These are phyloP conservation scores for Leccinum ochraceum DNA, from an alignment of 768 basidiomycete species.

Conservation along the genomic window DNA sequence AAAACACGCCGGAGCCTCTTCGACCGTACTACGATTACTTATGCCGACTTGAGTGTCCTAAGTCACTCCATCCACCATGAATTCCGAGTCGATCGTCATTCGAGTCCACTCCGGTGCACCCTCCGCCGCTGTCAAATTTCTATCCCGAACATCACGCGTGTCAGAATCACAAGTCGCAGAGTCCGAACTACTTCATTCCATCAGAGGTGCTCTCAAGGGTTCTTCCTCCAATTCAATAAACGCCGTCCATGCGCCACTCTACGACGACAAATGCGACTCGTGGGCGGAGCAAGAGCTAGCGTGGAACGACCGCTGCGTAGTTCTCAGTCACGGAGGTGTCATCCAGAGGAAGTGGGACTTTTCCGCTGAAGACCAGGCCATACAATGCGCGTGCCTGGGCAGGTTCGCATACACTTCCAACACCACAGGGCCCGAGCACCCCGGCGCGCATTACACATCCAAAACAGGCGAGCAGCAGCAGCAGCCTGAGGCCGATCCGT, in stretches of 20 bases:
- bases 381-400: slow-evolving; percentile 82
- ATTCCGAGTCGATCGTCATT: slow-evolving; percentile 28
- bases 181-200: slow-evolving; percentile 53
- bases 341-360: slow-evolving; percentile 77
- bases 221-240: slow-evolving; percentile 44
- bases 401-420: slow-evolving; percentile 57
- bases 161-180: slow-evolving; percentile 17
- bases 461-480: slow-evolving; percentile 10
- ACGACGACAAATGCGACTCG: slow-evolving; percentile 40
- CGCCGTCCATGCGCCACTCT: slow-evolving; percentile 43
- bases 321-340: slow-evolving; percentile 66
- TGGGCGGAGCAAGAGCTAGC: slow-evolving; percentile 63
- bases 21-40: not conserved
- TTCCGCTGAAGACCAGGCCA: slow-evolving; percentile 63
- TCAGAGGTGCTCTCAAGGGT: slow-evolving; percentile 61
- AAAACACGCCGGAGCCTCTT: not conserved
- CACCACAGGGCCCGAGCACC: slow-evolving; percentile 25
- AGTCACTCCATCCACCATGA: slow-evolving; percentile 14
- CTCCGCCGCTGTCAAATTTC: slow-evolving; percentile 46
- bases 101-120: slow-evolving; percentile 43
- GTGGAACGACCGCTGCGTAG: slow-evolving; percentile 67
- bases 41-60: not conserved
- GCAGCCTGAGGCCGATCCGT: slow-evolving; percentile 10
- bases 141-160: slow-evolving; percentile 31
- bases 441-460: slow-evolving; percentile 32